Percentiles rank a stretch among this genome's conserved stretches.
These are phyloP conservation scores for Trichoderma sp. DNA, from an alignment of 2,329 filamentous ascomycete genomes.

Conservation along the genomic window DNA sequence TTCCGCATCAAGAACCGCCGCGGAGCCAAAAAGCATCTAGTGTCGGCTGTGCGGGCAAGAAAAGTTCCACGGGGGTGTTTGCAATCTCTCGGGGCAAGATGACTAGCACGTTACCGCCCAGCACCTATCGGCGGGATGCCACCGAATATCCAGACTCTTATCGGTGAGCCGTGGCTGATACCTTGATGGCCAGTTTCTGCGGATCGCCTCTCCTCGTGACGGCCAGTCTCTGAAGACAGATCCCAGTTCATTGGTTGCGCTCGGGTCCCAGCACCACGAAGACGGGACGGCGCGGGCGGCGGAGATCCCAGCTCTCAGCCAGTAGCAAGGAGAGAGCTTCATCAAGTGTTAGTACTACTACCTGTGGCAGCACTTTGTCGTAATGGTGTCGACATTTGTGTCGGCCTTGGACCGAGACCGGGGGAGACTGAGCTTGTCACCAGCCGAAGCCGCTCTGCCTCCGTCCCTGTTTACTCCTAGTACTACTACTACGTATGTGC, in stretches of 20 bases:
- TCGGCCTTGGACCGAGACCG: background rate
- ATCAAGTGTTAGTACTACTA: background rate
- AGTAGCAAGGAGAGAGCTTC: background rate
- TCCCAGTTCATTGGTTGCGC: slow-evolving; percentile 9
- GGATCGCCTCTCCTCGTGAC: slow-evolving; percentile 8
- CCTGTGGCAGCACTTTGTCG: background rate
- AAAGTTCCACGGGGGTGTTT: background rate
- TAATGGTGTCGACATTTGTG: background rate
- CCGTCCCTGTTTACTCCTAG: background rate
- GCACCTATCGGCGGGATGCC: background rate
- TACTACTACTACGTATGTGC: too few relatives aligned
- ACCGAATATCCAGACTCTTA: background rate
- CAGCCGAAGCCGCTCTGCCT: background rate
- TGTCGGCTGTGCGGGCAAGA: background rate
- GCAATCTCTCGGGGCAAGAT: background rate
- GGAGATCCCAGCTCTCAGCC: slow-evolving; percentile 9
- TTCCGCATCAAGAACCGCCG: background rate
- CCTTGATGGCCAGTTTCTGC: slow-evolving; percentile 12
- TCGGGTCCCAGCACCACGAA: slow-evolving; percentile 16
- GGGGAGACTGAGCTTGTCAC: background rate
- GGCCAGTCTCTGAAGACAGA: background rate
- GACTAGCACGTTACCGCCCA: background rate
- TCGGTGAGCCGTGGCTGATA: slow-evolving; percentile 3
- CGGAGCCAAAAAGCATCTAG: background rate
- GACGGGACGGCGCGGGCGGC: slow-evolving; percentile 20